Evolutionary conservation across 352 stramenopile species (phyloP).

Genomic region (Pythium rhizo-oryzae): DNA sequence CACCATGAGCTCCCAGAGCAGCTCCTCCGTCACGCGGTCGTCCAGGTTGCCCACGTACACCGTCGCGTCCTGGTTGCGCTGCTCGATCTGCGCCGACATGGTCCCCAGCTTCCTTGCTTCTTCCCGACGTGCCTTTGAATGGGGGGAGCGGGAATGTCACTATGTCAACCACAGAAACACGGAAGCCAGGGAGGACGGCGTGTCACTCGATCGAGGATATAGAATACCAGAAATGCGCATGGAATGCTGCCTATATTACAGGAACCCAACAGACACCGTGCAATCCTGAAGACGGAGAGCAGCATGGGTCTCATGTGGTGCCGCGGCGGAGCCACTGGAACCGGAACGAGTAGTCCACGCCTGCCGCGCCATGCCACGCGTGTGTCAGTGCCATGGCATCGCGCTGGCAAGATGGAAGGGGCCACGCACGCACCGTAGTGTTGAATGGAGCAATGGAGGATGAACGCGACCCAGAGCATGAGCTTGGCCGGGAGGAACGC

Average conservation of each 20-base stretch:
- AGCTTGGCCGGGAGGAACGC: slow-evolving; percentile 40
- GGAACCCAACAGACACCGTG: no score
- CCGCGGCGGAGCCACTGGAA: no score
- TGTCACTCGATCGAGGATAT: neutral
- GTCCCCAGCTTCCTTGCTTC: neutral
- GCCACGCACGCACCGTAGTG: slow-evolving; percentile 43
- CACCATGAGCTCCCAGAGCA: slow-evolving; percentile 97
- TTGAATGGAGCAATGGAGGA: slow-evolving; percentile 31
- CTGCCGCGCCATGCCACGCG: no score
- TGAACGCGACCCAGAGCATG: slow-evolving; percentile 46
- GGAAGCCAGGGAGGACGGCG: neutral
- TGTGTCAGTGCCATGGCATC: neutral
- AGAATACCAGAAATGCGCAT: neutral
- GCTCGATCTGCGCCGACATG: slow-evolving; percentile 86
- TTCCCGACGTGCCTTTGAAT: neutral
- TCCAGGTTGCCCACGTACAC: slow-evolving; percentile 99
- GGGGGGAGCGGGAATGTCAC: neutral
- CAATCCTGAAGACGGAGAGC: no score
- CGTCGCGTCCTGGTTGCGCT: slow-evolving; percentile 96
- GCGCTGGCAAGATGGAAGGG: no score
- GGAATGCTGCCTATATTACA: neutral
- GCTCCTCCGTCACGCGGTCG: slow-evolving; percentile 93
- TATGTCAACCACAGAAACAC: neutral
- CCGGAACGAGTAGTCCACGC: no score
- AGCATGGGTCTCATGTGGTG: no score